A percentile compares a stretch with the other conserved stretches of the same genome.
These are phyloP conservation scores for Gracilaria domingensis DNA, from an alignment of 23 red algal genomes.

Conservation along the genomic window DNA sequence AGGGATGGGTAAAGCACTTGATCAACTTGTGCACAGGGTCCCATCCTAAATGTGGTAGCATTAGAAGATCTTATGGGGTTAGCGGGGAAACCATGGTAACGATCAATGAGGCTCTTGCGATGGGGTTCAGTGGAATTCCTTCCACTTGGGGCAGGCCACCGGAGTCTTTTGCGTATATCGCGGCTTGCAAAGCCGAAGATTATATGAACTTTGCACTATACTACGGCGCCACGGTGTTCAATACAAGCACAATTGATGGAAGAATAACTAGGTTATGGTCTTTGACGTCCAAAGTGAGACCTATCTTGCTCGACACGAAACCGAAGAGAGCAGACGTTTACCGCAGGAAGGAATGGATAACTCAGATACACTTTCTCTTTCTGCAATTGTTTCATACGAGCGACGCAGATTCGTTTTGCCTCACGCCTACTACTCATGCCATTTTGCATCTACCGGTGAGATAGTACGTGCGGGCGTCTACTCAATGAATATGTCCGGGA, in stretches of 20 bases:
- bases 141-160: background rate
- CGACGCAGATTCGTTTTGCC: background rate
- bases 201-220: conserved; percentile 17
- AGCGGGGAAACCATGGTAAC: background rate
- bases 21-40: background rate
- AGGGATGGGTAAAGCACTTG: conserved; percentile 18
- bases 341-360: background rate
- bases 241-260: background rate
- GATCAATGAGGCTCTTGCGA: background rate
- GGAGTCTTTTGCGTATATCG: background rate
- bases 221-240: background rate
- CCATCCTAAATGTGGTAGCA: background rate
- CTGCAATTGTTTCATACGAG: background rate
- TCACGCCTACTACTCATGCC: conserved; percentile 23
- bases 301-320: background rate
- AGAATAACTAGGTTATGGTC: background rate
- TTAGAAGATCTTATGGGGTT: background rate
- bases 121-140: background rate
- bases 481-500: too few species aligned
- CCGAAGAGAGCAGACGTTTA: background rate
- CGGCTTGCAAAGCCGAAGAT: background rate
- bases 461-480: too few species aligned
- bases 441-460: conserved; percentile 29
- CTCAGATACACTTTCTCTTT: background rate
- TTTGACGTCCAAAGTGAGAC: conserved; percentile 1